Conservation (phyloP, 2,329 filamentous ascomycete genomes). For the Neofusicoccum laricinum region DNA sequence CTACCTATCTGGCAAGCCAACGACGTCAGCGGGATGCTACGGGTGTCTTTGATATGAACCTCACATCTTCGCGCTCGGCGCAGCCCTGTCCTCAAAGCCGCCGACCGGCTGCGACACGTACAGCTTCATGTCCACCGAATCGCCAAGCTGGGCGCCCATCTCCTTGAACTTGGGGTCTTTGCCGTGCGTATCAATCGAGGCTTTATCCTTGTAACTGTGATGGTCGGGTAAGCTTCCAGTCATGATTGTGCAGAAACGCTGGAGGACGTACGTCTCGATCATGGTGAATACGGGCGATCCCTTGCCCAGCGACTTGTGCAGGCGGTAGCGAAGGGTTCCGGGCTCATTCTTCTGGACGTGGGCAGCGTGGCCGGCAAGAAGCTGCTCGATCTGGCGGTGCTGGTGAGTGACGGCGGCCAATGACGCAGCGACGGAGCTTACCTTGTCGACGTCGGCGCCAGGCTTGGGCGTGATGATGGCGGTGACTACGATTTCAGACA, state of each 20-base stretch:
- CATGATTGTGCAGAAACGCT: not conserved
- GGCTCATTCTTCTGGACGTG: conserved; percentile 33
- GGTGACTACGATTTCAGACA: conserved; percentile 25
- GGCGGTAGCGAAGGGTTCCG: conserved; percentile 31
- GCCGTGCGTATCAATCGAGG: conserved; percentile 26
- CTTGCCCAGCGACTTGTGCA: conserved; percentile 29
- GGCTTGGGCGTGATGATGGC: conserved; percentile 31
- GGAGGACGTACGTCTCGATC: conserved; percentile 30
- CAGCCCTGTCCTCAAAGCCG: not conserved
- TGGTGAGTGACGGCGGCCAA: not conserved
- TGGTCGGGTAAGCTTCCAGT: not conserved
- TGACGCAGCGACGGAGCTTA: conserved; percentile 17
- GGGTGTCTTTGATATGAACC: too few relatives aligned
- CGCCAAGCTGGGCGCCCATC: conserved; percentile 16
- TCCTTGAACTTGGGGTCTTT: conserved; percentile 25
- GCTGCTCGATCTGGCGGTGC: conserved; percentile 28
- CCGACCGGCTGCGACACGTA: not conserved
- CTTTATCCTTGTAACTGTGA: conserved; percentile 30
- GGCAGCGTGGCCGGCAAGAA: conserved; percentile 25
- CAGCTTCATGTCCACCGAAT: not conserved
- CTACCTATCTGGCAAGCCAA: too few relatives aligned
- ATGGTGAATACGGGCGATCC: conserved; percentile 29
- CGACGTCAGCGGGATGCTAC: too few relatives aligned
- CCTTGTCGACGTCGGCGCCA: conserved; percentile 29
- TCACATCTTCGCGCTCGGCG: too few relatives aligned